Evolutionary conservation across 1,139 yeast genomes (phyloP).

Genomic region (Taphrina pruni): DNA sequence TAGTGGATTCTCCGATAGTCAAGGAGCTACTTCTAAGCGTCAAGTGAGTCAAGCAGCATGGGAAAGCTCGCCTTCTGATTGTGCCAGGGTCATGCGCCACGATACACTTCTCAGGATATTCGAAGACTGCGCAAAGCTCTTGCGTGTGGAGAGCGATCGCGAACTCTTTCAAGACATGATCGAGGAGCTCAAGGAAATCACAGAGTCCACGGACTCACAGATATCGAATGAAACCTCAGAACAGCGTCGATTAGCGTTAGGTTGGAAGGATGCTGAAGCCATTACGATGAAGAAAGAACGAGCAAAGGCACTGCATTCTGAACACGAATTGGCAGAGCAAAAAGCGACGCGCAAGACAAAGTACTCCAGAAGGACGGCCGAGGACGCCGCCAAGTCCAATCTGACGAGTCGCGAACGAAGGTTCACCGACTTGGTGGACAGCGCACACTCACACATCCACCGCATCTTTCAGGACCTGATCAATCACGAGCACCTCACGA

Average conservation of each 20-base stretch:
- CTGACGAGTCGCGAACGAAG: not conserved
- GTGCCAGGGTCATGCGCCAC: constrained; percentile 11
- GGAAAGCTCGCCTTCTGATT: not conserved
- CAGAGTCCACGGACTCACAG: not conserved
- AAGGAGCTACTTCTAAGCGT: constrained; percentile 19
- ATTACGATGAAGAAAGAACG: not conserved
- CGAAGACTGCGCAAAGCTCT: not conserved
- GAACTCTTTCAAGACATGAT: not conserved
- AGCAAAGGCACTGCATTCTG: constrained; percentile 9
- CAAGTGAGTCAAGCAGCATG: constrained; percentile 15
- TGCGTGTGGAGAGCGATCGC: not conserved
- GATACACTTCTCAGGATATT: constrained; percentile 5
- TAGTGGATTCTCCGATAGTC: constrained; percentile 1
- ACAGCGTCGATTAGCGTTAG: constrained; percentile 5
- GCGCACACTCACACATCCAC: constrained; percentile 5
- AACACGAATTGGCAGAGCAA: constrained; percentile 9
- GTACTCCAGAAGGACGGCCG: constrained; percentile 7
- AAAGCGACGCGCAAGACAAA: constrained; percentile 10
- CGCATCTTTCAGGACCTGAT: constrained; percentile 20
- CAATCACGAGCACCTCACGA: constrained; percentile 33
- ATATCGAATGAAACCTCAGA: not conserved
- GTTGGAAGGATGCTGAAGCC: constrained; percentile 19
- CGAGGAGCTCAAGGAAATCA: not conserved
- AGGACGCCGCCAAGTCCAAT: constrained; percentile 1
- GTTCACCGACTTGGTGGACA: constrained; percentile 19